Conservation (phyloP, 2,329 filamentous ascomycete species). For the Penicillium verrucosum region DNA sequence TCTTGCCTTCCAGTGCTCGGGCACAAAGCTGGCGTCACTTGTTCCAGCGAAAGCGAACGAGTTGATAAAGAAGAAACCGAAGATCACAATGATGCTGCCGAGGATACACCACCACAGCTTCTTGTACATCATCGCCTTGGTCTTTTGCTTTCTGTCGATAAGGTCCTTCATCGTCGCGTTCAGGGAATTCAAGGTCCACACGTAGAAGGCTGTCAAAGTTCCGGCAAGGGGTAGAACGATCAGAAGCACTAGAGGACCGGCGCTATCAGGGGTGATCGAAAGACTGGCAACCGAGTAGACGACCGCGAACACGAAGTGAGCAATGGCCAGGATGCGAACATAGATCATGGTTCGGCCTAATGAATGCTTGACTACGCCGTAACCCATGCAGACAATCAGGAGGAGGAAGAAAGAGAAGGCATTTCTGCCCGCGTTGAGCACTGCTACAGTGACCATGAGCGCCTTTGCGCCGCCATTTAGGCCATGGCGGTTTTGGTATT, state of each 20-base stretch:
- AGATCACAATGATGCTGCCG: slow-evolving; percentile 87
- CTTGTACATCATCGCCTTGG: slow-evolving; percentile 94
- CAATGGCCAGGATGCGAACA: slow-evolving; percentile 83
- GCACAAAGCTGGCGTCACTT: slow-evolving; percentile 82
- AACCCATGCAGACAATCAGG: slow-evolving; percentile 98
- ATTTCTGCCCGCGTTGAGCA: slow-evolving; percentile 90
- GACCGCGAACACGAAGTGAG: slow-evolving; percentile 91
- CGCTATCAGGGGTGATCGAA: slow-evolving; percentile 81
- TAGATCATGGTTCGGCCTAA: slow-evolving; percentile 92
- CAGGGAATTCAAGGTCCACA: slow-evolving; percentile 96
- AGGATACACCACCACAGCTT: slow-evolving; percentile 99
- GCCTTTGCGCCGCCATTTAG: slow-evolving; percentile 78
- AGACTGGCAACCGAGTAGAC: slow-evolving; percentile 90
- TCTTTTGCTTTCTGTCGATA: slow-evolving; percentile 87
- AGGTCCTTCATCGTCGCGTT: slow-evolving; percentile 95
- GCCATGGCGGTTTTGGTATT: slow-evolving; percentile 89
- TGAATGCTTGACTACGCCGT: slow-evolving; percentile 92
- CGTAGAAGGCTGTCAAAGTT: slow-evolving; percentile 93
- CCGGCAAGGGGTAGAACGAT: slow-evolving; percentile 89
- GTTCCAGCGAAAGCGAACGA: slow-evolving; percentile 89
- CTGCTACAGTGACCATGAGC: slow-evolving; percentile 83
- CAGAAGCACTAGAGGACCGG: slow-evolving; percentile 84
- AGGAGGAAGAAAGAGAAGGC: slow-evolving; percentile 98
- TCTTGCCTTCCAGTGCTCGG: slow-evolving; percentile 92
- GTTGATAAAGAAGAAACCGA: slow-evolving; percentile 98